Evolutionary conservation across 352 stramenopile species (phyloP), one percentile per base, ranked within the genome.

Genomic region (Phytophthora podocarpi): DNA sequence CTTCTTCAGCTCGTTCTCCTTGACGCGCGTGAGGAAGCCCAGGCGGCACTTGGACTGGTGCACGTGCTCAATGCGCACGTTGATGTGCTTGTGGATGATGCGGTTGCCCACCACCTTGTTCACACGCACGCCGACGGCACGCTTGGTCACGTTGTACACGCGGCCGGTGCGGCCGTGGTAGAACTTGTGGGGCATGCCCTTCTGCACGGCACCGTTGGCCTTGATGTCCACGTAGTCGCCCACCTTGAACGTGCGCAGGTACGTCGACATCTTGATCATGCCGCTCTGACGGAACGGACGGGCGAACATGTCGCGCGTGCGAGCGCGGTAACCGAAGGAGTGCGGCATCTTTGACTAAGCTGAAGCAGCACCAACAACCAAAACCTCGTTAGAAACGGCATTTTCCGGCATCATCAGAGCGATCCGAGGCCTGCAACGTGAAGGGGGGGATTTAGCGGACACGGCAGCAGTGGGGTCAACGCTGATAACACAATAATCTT

Each of bases 181-280:
- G 87, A 97, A 97, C 93, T 99, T 99, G 96, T 99, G 97, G 41
- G 98, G 98, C 98, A 99, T 99, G 85, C 98, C 98, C 93, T 99
- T 99, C 86, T 99, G 98, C 70, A 99, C 92, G 64, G 96, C 96
- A 59, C 93, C 96, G 89, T 99, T 98, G 59, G 96, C 97, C 82
- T 99, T 99, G 84, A 99, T 99, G 81, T 99, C 98, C n/a, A 99
- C 98, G 85, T 99, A 99, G 88, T 99, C 98, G 50, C 97, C 98
- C 54, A 99, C 95, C 93, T 99, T 99, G 85, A 99, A 99, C 40
- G 88, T 98, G 69, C 96, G 92, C 72, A 99, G 76, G 87, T 99
- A 99, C 78, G 97, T 98, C 62, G 94, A 98, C 64, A 99, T 91
- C 74, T 97, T 90, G 72, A 98, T 93, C 72, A 97, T 90, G 70